phyloP scores from a whole-genome alignment of 768 basidiomycete species.

The Polyporus arcularius region DNA sequence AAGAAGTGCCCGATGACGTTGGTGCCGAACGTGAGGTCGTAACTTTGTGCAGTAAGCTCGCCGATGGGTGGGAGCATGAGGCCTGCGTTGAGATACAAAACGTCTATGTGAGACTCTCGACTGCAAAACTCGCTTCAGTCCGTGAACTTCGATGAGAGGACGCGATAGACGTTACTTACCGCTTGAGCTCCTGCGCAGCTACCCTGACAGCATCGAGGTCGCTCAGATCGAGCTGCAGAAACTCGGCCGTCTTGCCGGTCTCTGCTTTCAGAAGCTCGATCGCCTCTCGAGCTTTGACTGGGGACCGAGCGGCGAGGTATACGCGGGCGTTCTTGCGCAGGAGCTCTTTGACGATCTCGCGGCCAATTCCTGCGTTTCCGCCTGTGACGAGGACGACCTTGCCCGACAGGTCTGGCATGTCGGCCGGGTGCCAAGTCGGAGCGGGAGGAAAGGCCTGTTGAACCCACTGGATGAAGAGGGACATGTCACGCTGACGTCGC shows the following conservation, averaged over 20 bases:
- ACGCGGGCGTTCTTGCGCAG: slow-evolving; percentile 62
- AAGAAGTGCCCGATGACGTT: slow-evolving; percentile 47
- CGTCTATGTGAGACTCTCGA: slow-evolving; percentile 46
- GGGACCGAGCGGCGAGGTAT: slow-evolving; percentile 53
- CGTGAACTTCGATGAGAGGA: no score
- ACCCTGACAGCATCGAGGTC: slow-evolving; percentile 36
- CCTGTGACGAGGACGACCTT: slow-evolving; percentile 41
- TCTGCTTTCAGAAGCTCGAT: slow-evolving; percentile 49
- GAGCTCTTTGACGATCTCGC: slow-evolving; percentile 57
- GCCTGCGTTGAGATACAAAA: slow-evolving; percentile 53
- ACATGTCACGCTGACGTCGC: no score
- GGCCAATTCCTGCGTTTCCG: slow-evolving; percentile 53
- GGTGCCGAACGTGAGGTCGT: slow-evolving; percentile 56
- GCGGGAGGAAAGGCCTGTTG: slow-evolving; percentile 36
- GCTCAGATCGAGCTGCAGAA: slow-evolving; percentile 43
- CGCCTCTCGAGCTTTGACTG: slow-evolving; percentile 44
- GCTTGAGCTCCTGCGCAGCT: slow-evolving; percentile 38
- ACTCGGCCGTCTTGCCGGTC: slow-evolving; percentile 42
- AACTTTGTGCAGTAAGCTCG: slow-evolving; percentile 46
- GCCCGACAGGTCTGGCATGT: slow-evolving; percentile 47
- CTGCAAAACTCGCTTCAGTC: slow-evolving; percentile 19
- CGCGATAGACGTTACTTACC: slow-evolving; percentile 19
- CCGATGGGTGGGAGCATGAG: slow-evolving; percentile 44
- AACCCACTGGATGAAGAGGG: neutral
- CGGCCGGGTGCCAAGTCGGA: slow-evolving; percentile 40